Evolutionary conservation across 805 yeast species (phyloP).

Genomic region (Yarrowia hollandica): DNA sequence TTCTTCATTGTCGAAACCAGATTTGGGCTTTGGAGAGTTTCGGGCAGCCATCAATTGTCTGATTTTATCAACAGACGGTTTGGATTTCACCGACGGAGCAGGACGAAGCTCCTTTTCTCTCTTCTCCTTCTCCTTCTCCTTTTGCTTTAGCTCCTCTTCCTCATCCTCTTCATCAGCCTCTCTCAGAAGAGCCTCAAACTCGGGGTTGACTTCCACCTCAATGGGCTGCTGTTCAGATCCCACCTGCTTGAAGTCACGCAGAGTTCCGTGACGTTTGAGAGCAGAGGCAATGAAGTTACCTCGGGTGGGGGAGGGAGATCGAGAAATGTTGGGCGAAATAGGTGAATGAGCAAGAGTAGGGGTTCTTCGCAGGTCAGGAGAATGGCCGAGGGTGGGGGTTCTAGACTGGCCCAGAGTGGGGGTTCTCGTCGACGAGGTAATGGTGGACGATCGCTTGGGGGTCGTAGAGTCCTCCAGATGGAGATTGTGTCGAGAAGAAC

Average conservation of each 20-base stretch:
- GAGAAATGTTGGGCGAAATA: neutral
- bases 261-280: conserved; percentile 36
- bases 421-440: neutral
- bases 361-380: neutral
- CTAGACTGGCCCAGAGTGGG: neutral
- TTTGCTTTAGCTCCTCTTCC: neutral
- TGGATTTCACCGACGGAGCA: conserved; percentile 9
- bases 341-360: conserved; percentile 7
- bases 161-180: conserved; percentile 15
- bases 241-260: conserved; percentile 14
- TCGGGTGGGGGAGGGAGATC: conserved; percentile 34
- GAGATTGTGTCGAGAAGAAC: neutral
- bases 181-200: neutral
- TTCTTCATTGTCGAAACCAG: neutral
- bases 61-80: conserved; percentile 25
- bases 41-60: conserved; percentile 24
- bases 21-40: conserved; percentile 6
- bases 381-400: neutral
- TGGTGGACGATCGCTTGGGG: neutral
- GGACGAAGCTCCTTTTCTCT: neutral
- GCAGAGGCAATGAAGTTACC: conserved; percentile 39
- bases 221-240: neutral
- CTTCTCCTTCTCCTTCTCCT: neutral
- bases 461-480: neutral
- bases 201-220: conserved; percentile 4